Conservation (phyloP, 768 basidiomycete species). For the Suillus lakei region DNA sequence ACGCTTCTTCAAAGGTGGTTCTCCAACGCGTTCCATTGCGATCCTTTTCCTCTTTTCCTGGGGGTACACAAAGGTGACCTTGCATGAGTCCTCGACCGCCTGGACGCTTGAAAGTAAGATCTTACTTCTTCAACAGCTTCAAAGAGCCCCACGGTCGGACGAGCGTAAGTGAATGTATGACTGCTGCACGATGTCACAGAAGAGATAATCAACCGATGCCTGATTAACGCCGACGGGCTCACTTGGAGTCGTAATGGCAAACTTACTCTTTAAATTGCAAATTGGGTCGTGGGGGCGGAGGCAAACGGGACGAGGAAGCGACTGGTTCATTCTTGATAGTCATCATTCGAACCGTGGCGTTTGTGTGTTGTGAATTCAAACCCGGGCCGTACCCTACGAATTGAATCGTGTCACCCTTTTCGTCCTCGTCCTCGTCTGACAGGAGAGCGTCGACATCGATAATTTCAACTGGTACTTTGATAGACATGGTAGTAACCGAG, state of each 20-base stretch:
- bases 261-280: neutral
- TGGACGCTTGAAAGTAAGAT: conserved; percentile 29
- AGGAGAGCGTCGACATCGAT: conserved; percentile 32
- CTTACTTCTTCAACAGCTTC: conserved; percentile 24
- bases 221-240: conserved; percentile 2
- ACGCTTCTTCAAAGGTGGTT: conserved; percentile 26
- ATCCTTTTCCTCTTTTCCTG: conserved; percentile 26
- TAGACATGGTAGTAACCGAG: neutral
- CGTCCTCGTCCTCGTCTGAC: neutral
- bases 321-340: conserved; percentile 15
- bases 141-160: neutral
- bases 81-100: neutral
- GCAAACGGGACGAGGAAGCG: conserved; percentile 14
- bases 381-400: conserved; percentile 20
- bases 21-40: conserved; percentile 11
- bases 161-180: conserved; percentile 1
- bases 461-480: conserved; percentile 8
- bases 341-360: conserved; percentile 19
- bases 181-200: conserved; percentile 1
- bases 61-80: conserved; percentile 16
- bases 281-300: neutral
- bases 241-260: conserved; percentile 15
- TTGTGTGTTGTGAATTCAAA: conserved; percentile 11
- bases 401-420: conserved; percentile 16
- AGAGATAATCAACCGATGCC: conserved; percentile 4